Base-by-base conservation (phyloP, 2,329 filamentous ascomycete species). In the Rhynchosporium secalis region DNA sequence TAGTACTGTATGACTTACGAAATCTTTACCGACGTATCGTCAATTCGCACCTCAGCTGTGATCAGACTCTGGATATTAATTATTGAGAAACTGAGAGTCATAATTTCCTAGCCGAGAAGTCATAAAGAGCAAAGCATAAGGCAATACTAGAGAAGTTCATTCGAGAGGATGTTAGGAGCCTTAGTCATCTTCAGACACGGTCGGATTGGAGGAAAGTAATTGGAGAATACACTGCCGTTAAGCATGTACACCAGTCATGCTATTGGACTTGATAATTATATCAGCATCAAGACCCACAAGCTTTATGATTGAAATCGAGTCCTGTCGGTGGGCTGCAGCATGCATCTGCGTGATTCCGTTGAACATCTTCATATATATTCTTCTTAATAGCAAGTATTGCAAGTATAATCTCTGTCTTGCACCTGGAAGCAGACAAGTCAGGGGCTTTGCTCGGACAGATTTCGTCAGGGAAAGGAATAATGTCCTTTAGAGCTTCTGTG, bases 381-480 rank as follows among this genome's bases (percentile, higher is more conserved):
- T 15, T 4, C 10, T n/a, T 43, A 43, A n/a, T 43, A n/a, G 13
- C 12, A n/a, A 43, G 41, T 43, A 43, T 43, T 15, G 41, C 41
- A 43, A 43, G 41, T 3, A 43, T 4, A n/a, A 15, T 43, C 10
- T 43, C 41, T 12, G 41, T 43, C 10, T n/a, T 43, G 41, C 41
- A 13, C 15, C 20, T 43, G 41, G 41, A 43, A 43, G 41, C 41
- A 43, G 41, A 5, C 41, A 13, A 43, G 41, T n/a, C 41, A 6
- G 20, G 41, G 4, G 60, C 62, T 47, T 62, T 52, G 7, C 52
- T 58, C 8, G 58, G 26, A 47, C 20, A 31, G 4, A 48, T 41
- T n/a, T 33, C 26, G 9, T 58, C 75, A 0, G 80, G 68, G 0
- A 63, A 60, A 31, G 52, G 64, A 4, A 57, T 15, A 40, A 60